Evolutionary conservation across 345 rosid species (phyloP).

Genomic region (Fremontodendron californicum): DNA sequence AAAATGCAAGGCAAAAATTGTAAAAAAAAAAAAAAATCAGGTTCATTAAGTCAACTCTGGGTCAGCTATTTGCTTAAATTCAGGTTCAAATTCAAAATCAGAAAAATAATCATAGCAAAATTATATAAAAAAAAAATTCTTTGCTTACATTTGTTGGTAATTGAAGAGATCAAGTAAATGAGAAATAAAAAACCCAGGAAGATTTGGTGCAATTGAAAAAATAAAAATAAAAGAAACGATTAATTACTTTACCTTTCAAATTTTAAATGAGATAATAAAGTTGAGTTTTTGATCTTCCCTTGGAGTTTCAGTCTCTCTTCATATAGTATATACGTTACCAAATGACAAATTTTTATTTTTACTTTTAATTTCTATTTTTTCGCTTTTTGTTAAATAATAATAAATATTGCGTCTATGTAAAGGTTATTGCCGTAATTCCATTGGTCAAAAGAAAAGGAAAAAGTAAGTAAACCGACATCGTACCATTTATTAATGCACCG

Average conservation of each 20-base stretch:
- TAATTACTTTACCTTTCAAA: conserved; percentile 15
- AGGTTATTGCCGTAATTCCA: not conserved
- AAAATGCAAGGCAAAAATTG: not conserved
- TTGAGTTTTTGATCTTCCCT: conserved; percentile 3
- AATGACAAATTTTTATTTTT: not conserved
- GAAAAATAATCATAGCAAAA: not conserved
- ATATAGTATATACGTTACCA: not conserved
- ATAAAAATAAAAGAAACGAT: not conserved
- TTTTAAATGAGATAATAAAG: not conserved
- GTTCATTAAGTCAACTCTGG: conserved; percentile 4
- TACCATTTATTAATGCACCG: not conserved
- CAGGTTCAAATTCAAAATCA: not conserved
- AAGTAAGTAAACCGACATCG: not conserved
- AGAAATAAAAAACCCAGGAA: not conserved
- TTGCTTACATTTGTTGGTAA: not conserved
- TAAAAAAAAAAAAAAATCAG: not conserved
- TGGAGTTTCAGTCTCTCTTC: not conserved
- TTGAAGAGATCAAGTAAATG: conserved; percentile 15
- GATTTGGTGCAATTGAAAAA: conserved; percentile 20
- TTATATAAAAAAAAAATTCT: not conserved
- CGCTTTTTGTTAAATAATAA: not conserved
- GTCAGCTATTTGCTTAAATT: too few species aligned
- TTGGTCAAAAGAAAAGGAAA: not conserved
- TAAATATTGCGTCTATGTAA: not conserved
- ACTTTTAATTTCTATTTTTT: not conserved